These are phyloP conservation scores for Diaporthe sp. DNA, from an alignment of 2,329 filamentous ascomycete genomes.

Conservation along the genomic window DNA sequence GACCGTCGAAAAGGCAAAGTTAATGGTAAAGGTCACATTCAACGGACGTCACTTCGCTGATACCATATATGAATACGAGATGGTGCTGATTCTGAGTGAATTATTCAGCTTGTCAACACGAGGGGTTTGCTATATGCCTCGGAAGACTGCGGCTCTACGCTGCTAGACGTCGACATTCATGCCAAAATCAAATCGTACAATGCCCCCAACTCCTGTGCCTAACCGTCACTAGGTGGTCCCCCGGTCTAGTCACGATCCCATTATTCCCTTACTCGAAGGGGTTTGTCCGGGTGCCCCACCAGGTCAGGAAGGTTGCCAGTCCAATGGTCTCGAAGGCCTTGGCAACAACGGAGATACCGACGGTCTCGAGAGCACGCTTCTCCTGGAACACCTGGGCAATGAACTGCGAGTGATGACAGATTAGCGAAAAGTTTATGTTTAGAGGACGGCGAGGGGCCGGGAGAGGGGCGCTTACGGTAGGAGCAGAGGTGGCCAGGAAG, in stretches of 20 bases:
- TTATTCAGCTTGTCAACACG: constrained; percentile 19
- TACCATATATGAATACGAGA: neutral
- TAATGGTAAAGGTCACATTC: neutral
- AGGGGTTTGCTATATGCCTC: neutral
- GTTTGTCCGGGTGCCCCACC: constrained; percentile 97
- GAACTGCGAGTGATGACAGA: constrained; percentile 68
- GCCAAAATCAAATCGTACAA: constrained; percentile 24
- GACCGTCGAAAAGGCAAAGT: too few relatives aligned
- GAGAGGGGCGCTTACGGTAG: constrained; percentile 74
- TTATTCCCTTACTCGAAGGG: constrained; percentile 80
- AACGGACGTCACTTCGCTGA: neutral
- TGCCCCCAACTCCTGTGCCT: constrained; percentile 11
- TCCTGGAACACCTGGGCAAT: constrained; percentile 89
- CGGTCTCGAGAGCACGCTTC: constrained; percentile 91
- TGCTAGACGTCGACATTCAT: constrained; percentile 23
- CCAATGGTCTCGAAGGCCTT: constrained; percentile 95
- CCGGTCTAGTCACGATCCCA: neutral
- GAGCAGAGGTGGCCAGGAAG: constrained; percentile 92
- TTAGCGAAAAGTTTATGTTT: constrained; percentile 14
- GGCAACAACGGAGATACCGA: constrained; percentile 86
- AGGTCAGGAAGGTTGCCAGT: constrained; percentile 91
- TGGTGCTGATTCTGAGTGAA: constrained; percentile 1
- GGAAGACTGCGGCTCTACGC: constrained; percentile 16
- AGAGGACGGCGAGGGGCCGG: too few relatives aligned
- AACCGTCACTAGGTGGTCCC: neutral